A percentile compares a stretch with the other conserved stretches of the same genome.
Evolutionary conservation across 2,329 filamentous ascomycete species (phyloP).

Genomic region (Thermothelomyces thermophilus): DNA sequence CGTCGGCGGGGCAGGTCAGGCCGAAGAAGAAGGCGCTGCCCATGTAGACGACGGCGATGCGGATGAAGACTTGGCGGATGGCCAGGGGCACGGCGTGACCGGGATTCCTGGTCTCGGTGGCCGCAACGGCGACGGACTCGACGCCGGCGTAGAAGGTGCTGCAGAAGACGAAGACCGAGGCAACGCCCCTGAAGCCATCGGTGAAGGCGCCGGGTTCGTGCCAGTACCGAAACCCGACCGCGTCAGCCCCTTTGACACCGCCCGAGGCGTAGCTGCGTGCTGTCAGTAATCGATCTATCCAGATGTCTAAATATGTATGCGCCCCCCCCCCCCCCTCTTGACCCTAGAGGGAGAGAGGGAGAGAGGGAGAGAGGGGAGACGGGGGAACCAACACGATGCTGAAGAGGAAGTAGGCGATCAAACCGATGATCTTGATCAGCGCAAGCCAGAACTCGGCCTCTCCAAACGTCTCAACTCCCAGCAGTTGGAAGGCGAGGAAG

Average conservation of each 20-base stretch:
- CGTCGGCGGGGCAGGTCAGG: slow-evolving; percentile 64
- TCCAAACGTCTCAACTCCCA: slow-evolving; percentile 68
- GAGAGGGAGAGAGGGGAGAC: too few species aligned
- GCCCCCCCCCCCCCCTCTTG: too few species aligned
- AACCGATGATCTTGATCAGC: slow-evolving; percentile 61
- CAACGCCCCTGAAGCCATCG: slow-evolving; percentile 60
- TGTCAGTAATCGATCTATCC: not conserved
- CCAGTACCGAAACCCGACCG: slow-evolving; percentile 67
- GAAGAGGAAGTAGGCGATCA: slow-evolving; percentile 68
- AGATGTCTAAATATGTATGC: too few species aligned
- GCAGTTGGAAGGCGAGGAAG: slow-evolving; percentile 61
- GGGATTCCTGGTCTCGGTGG: slow-evolving; percentile 55
- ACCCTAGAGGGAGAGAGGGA: too few species aligned
- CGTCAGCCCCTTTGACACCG: slow-evolving; percentile 54
- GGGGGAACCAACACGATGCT: slow-evolving; percentile 48
- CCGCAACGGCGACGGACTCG: slow-evolving; percentile 56
- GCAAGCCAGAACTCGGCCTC: slow-evolving; percentile 78
- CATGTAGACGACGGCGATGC: slow-evolving; percentile 59
- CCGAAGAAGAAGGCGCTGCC: slow-evolving; percentile 69
- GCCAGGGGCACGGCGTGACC: slow-evolving; percentile 49
- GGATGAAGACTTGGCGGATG: slow-evolving; percentile 55
- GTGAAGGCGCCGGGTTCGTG: slow-evolving; percentile 62
- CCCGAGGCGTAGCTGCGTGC: slow-evolving; percentile 52
- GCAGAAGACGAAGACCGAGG: slow-evolving; percentile 62
- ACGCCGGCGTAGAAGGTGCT: slow-evolving; percentile 66